Base-by-base conservation (phyloP, 805 yeast species). In the Pichia ethanolica region DNA sequence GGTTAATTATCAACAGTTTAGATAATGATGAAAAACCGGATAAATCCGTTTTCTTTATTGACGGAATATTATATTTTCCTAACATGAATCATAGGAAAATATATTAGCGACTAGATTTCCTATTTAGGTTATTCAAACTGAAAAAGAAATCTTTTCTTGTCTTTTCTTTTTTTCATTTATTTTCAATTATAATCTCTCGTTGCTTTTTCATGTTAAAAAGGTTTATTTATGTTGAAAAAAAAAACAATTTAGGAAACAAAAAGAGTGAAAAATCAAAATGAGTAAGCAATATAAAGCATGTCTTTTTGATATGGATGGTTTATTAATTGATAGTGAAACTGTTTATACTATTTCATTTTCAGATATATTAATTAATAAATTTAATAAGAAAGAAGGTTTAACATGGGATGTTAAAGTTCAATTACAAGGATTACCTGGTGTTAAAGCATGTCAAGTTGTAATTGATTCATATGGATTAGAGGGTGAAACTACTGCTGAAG, bases 371-470 rank as follows among this genome's bases (percentile, higher is more conserved):
- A 78, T 79, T 12, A 70, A 73, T 48, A 55, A 54, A 10, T 84
- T 79, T 60, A 87, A 85, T 9, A 46, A 49, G n/a, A 35, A 52
- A 5, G 86, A 83, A 60, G 95, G 95, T 0, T 74, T 86, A 55
- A 83, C 93, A 0, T 91, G 98, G 97, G 95, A 87, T 55, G 78
- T 90, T 45, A 93, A 93, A 67, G 73, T 89, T 53, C 75, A 83
- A 55, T 69, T 93, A 30, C 98, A 93, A 70, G 99, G 99, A 0
- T 73, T 88, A 41, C 97, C 98, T 1, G 97, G 96, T 0, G 76
- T 81, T 1, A 83, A 77, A 37, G 87, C 96, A 7, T 74, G 83
- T 13, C 73, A 74, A 47, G 71, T 75, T 38, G 75, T 90, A 44
- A 73, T 93, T 45, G 80, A 83, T 40, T 78, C 82, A 59, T 84